Base-by-base conservation (phyloP, 768 basidiomycete species). In the Xerocomellus intermedius region DNA sequence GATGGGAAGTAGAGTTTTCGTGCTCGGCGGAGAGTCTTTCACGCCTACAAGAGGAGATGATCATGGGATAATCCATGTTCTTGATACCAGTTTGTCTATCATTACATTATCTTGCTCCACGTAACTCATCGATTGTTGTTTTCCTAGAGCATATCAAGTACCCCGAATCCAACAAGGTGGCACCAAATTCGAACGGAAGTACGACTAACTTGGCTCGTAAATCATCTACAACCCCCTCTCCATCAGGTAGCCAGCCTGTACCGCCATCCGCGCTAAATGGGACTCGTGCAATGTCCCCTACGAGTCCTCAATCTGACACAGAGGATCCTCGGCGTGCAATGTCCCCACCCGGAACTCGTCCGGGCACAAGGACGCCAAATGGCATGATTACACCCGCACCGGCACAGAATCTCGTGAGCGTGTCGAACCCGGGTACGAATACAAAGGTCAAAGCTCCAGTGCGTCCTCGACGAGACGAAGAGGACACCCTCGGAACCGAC, bases 11-110 rank as follows among this genome's bases (percentile, higher is more conserved):
- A 83, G 87, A 57, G 90, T 99, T 5, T 91, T 92, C 61, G 94
- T 99, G 6, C 81, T 99, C 16, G 97, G 97, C 39, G 97, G 97
- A 17, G 97, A 98, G 73, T 91, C 92, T 1, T 87, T 89, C 70
- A 77, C 85, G 37, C 81, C 86, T 16, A 70, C 81, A 36, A 85
- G 84, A 63, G 75, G 80, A 8, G 95, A 97, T 50, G 93, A 98
- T 70, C 84, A 88, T 10, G 81, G 79, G 21, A 66, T 90, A 46
- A 82, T 96, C n/a, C 91, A 98, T 68, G 84, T 97, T 54, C 80
- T 99, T 56, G 97, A 99, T 71, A 98, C 96, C 8, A 93, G 95
- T 95, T 57, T 60, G 91, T 84, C 22, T 39, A 56, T 37, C 54
- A 22, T 55, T 19, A 6, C 21, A 39, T 28, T 17, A 5, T 48